Conservation (phyloP, 176 grass and related monocot species). For the Aegilops sharonensis region DNA sequence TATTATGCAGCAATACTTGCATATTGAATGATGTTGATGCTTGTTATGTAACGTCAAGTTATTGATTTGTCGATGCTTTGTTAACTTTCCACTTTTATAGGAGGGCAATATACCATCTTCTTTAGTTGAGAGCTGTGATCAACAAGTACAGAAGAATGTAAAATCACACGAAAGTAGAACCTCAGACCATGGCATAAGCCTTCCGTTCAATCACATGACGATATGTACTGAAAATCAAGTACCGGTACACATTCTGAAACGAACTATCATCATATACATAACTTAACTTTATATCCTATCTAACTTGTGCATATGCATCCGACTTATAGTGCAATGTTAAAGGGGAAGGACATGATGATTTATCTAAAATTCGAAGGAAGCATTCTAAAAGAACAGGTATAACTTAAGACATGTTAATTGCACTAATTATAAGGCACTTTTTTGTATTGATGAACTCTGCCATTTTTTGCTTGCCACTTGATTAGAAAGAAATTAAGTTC, state of each 20-base stretch:
- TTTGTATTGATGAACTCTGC: neutral
- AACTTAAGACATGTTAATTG: neutral
- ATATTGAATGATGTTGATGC: conserved; percentile 4
- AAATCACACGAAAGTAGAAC: conserved; percentile 12
- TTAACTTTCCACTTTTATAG: conserved; percentile 33
- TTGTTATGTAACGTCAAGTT: conserved; percentile 13
- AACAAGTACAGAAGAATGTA: conserved; percentile 6
- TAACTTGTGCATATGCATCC: conserved; percentile 7
- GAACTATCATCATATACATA: neutral
- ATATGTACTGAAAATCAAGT: conserved; percentile 26
- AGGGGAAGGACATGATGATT: neutral
- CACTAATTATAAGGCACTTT: neutral
- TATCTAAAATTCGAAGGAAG: conserved; percentile 8
- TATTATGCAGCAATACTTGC: neutral
- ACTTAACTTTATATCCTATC: neutral
- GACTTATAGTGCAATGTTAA: conserved; percentile 7
- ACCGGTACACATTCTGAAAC: conserved; percentile 2
- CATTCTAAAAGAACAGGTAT: conserved; percentile 20
- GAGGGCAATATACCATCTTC: neutral
- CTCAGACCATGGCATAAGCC: conserved; percentile 5
- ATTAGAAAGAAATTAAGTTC: neutral
- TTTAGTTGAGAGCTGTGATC: neutral
- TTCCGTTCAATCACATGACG: conserved; percentile 24
- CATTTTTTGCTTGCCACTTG: neutral
- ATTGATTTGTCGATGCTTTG: neutral